A percentile compares a stretch with the other conserved stretches of the same genome.
Evolutionary conservation across 202 grass and related monocot genomes (phyloP).

Genomic region (Panicum virgatum): DNA sequence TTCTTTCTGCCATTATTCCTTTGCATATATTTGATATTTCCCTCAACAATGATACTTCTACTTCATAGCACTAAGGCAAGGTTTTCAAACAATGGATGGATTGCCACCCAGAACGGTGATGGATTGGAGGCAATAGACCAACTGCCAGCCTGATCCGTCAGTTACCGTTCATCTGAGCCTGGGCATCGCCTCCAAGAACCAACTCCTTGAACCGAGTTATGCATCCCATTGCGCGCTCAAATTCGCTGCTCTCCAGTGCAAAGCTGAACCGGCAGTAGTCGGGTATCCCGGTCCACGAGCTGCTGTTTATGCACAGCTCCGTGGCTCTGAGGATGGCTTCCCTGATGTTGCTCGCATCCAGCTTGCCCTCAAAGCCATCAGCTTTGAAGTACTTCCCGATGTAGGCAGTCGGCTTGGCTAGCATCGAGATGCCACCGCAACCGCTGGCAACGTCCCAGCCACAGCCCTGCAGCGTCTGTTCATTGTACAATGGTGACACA

Average conservation of each 20-base stretch:
- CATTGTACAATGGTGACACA: background rate
- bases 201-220: slow-evolving; percentile 67
- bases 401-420: slow-evolving; percentile 74
- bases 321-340: slow-evolving; percentile 73
- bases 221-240: slow-evolving; percentile 58
- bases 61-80: background rate
- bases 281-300: slow-evolving; percentile 72
- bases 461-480: slow-evolving; percentile 70
- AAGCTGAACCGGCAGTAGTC: slow-evolving; percentile 86
- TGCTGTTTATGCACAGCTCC: slow-evolving; percentile 85
- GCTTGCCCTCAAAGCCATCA: slow-evolving; percentile 49
- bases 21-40: no score
- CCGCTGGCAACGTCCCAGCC: slow-evolving; percentile 66
- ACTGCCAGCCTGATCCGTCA: background rate
- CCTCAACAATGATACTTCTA: background rate
- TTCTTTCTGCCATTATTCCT: no score
- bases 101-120: background rate
- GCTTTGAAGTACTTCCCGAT: slow-evolving; percentile 68
- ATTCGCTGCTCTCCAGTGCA: slow-evolving; percentile 64
- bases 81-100: slow-evolving; percentile 9
- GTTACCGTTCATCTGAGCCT: slow-evolving; percentile 14
- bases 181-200: slow-evolving; percentile 44
- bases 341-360: slow-evolving; percentile 68
- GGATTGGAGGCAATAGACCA: background rate
- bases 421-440: slow-evolving; percentile 71